Base-by-base conservation (phyloP, 2,329 filamentous ascomycete species). In the Xenosphaeropsis pyriputrescens region DNA sequence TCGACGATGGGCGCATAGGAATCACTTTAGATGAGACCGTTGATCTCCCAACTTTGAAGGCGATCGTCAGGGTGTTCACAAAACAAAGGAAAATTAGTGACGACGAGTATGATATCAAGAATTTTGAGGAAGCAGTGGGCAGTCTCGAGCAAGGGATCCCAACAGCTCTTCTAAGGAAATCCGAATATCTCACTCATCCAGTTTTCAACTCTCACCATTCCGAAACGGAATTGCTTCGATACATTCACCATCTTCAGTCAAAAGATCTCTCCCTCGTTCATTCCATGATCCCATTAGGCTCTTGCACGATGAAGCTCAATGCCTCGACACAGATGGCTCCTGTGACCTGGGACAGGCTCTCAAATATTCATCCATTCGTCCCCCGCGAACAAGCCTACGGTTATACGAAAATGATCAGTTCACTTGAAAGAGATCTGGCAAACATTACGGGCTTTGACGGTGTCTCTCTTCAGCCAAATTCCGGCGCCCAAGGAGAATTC, bases 231-330 rank as follows among this genome's bases (percentile, higher is more conserved):
- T 72, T 96, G 50, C 67, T 96, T 36, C 80, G 89, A 32, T 96
- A 96, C 62, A 94, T 96, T 50, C 71, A 89, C 55, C 85, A 94
- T 55, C 68, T 96, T 5, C 82, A 93, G 57, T 93, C 86, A 36
- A 95, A 93, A 65, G 89, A 96, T 55, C 65, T 96, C 12, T 95
- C 89, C 2, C 69, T 95, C 5, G 84, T 88, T 2, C 89, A 96
- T 62, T 95, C 88, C 13, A 96, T 96, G 89, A 96, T 96, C 43
- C 86, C 89, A 2, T 72, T 96, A 1, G 89, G 89, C 15, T 95
- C 89, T 1, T 96, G 89, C 67, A 96, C 89, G 12, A 96, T 96
- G 89, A 96, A 96, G 68, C 75, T 95, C 38, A 95, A 95, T 57
- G 84, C 82, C 32, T 91, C 88, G 3, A 84, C 84, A 1, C 85